Conservation (phyloP, 139 green algal species). For the Trebouxia sp. region DNA sequence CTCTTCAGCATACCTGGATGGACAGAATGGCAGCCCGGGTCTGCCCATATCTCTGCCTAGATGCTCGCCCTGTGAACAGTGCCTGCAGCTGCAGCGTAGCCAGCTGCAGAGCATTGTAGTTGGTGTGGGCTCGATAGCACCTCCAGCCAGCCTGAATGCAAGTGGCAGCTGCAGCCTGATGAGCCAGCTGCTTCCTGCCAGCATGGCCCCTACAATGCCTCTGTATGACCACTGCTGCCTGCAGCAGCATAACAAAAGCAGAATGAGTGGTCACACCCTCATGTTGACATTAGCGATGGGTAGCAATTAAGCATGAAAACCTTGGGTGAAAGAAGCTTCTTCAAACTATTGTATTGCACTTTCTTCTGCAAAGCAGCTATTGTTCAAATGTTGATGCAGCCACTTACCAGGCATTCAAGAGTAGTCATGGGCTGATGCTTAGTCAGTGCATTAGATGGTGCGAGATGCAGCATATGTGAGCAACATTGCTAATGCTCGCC, state of each 20-base stretch:
- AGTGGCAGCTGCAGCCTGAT: neutral
- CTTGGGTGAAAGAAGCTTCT: too few species aligned
- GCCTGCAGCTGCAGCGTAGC: neutral
- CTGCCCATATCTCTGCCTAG: neutral
- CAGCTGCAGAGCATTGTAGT: neutral
- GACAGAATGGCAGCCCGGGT: neutral
- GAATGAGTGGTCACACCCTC: too few species aligned
- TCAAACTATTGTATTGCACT: too few species aligned
- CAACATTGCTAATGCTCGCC: neutral
- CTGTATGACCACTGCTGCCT: slow-evolving; percentile 54
- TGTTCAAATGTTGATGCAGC: too few species aligned
- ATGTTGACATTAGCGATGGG: too few species aligned
- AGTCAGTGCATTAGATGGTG: too few species aligned
- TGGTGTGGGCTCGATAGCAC: neutral
- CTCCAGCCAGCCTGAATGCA: neutral
- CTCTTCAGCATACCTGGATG: neutral
- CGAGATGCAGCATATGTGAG: neutral
- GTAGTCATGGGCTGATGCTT: too few species aligned
- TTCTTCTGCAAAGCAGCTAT: too few species aligned
- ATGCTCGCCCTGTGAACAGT: neutral
- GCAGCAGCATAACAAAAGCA: too few species aligned
- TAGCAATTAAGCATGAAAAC: too few species aligned
- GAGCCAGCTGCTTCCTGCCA: neutral
- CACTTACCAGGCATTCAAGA: too few species aligned
- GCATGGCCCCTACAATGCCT: slow-evolving; percentile 40